Evolutionary conservation across 2,329 filamentous ascomycete species (phyloP).

Genomic region (Zasmidium citrigriseum): DNA sequence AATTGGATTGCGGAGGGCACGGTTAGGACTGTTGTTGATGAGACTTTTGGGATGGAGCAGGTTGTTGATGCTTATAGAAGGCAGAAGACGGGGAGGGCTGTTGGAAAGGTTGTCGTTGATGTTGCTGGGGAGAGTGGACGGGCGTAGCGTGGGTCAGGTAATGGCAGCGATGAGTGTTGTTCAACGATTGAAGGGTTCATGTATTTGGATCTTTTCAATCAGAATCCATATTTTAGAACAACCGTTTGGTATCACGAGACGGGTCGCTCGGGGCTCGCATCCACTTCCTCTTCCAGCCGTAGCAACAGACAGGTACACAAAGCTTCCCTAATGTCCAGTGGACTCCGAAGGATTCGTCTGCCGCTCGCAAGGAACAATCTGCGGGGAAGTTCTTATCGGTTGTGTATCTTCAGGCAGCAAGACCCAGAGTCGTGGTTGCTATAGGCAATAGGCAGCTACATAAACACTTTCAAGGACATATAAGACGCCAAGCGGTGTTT

Average conservation of each 20-base stretch:
- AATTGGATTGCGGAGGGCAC: constrained; percentile 60
- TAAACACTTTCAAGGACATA: background rate
- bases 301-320: too few relatives aligned
- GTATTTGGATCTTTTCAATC: too few relatives aligned
- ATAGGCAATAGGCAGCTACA: background rate
- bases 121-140: constrained; percentile 14
- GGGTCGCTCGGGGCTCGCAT: too few relatives aligned
- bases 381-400: background rate
- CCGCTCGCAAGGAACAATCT: background rate
- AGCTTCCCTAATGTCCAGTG: too few relatives aligned
- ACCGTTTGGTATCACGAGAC: too few relatives aligned
- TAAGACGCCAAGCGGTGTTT: background rate
- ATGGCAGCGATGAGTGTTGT: too few relatives aligned
- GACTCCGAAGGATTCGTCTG: background rate
- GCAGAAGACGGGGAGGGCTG: constrained; percentile 56
- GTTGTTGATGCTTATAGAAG: constrained; percentile 59
- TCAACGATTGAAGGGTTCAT: too few relatives aligned
- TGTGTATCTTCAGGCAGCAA: background rate
- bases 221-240: too few relatives aligned
- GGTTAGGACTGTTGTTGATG: constrained; percentile 58
- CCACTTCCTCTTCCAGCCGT: too few relatives aligned
- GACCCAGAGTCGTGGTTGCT: background rate
- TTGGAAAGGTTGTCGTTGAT: constrained; percentile 59
- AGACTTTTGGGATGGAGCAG: constrained; percentile 57
- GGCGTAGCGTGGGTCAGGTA: too few relatives aligned